Conservation (phyloP, 2,329 filamentous ascomycete genomes). For the Trichothecium roseum region DNA sequence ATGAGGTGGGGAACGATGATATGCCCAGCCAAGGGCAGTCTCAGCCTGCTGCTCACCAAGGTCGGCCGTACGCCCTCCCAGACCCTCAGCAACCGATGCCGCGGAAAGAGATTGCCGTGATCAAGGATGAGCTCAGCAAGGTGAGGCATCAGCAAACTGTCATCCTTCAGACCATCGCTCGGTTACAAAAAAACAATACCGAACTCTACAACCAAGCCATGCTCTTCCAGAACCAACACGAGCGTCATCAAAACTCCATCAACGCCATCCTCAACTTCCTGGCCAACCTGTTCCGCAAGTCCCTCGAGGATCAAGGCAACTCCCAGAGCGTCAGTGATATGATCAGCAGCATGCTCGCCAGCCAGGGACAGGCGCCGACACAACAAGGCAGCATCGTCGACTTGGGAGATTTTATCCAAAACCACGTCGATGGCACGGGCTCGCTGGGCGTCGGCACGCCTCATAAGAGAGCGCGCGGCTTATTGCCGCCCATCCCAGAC, state of each 20-base stretch:
- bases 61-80: too few relatives aligned
- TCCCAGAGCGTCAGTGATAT: conserved; percentile 74
- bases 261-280: conserved; percentile 97
- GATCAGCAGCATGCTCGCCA: conserved; percentile 64
- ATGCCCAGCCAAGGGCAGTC: conserved; percentile 8
- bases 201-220: conserved; percentile 80
- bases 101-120: conserved; percentile 64
- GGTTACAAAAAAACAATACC: conserved; percentile 76
- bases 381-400: conserved; percentile 50
- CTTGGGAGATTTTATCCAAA: conserved; percentile 46
- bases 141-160: conserved; percentile 79
- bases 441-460: conserved; percentile 26
- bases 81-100: conserved; percentile 19
- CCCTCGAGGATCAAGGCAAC: conserved; percentile 71
- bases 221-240: conserved; percentile 83
- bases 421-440: conserved; percentile 27
- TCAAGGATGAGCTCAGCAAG: conserved; percentile 71
- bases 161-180: conserved; percentile 73
- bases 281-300: conserved; percentile 91
- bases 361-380: conserved; percentile 32
- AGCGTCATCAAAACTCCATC: conserved; percentile 96
- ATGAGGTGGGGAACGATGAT: conserved; percentile 35
- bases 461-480: conserved; percentile 40
- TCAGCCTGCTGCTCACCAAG: conserved; percentile 10
- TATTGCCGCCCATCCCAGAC: conserved; percentile 43